Evolutionary conservation across 1,284 basidiomycete genomes (phyloP).

Genomic region (Vanrija pseudolonga): DNA sequence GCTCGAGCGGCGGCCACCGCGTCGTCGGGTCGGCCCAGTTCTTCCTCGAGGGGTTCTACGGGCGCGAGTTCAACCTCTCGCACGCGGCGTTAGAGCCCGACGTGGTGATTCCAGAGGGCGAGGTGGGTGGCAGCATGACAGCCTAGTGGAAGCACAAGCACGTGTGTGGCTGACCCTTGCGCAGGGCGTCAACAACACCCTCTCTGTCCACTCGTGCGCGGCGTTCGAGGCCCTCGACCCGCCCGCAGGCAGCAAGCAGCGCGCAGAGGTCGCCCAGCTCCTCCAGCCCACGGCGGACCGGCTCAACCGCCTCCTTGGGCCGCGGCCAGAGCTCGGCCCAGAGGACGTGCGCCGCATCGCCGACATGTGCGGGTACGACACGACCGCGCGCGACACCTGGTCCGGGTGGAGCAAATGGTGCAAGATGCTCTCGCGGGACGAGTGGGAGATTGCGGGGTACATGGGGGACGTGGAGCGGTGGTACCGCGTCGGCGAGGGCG

Average conservation of each 20-base stretch:
- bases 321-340: slow-evolving; percentile 60
- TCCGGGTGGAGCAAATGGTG: slow-evolving; percentile 64
- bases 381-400: slow-evolving; percentile 48
- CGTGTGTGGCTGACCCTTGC: background rate
- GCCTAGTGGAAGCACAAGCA: too few species aligned
- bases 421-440: slow-evolving; percentile 57
- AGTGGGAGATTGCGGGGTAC: slow-evolving; percentile 67
- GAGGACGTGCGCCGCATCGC: slow-evolving; percentile 62
- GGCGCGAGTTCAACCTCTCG: slow-evolving; percentile 19
- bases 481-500: slow-evolving; percentile 57
- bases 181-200: slow-evolving; percentile 63
- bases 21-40: slow-evolving; percentile 66
- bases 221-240: slow-evolving; percentile 51
- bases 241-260: background rate
- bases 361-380: slow-evolving; percentile 73
- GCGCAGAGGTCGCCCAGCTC: background rate
- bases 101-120: slow-evolving; percentile 36
- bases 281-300: slow-evolving; percentile 4
- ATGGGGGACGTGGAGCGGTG: slow-evolving; percentile 70
- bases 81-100: slow-evolving; percentile 10
- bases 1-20: slow-evolving; percentile 60
- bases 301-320: slow-evolving; percentile 52
- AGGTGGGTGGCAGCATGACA: slow-evolving; percentile 13
- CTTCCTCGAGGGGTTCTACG: slow-evolving; percentile 55
- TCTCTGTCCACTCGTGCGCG: slow-evolving; percentile 66